These are phyloP conservation scores for Pachysandra terminalis DNA, from an alignment of 164 flowering plant species.

Conservation along the genomic window DNA sequence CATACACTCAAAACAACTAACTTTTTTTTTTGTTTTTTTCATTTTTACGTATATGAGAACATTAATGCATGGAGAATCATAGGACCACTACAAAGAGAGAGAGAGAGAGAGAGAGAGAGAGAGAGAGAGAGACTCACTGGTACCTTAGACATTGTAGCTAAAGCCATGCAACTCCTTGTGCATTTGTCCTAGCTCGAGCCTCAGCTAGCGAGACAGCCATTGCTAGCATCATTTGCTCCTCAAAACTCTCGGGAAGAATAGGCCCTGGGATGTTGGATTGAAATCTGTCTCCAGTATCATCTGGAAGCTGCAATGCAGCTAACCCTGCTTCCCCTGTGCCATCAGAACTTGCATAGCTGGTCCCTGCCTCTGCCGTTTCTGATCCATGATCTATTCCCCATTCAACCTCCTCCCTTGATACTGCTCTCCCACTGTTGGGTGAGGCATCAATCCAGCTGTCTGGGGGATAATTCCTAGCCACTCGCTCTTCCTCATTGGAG, in stretches of 20 bases:
- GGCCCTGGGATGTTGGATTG: slow-evolving; percentile 31
- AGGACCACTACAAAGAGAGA: not conserved
- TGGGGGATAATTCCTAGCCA: slow-evolving; percentile 26
- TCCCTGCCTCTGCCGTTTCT: slow-evolving; percentile 62
- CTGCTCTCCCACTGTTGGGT: slow-evolving; percentile 26
- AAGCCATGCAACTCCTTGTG: slow-evolving; percentile 67
- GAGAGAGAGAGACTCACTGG: not conserved
- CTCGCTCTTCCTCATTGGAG: slow-evolving; percentile 23
- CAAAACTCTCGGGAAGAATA: slow-evolving; percentile 78
- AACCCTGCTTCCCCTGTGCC: slow-evolving; percentile 32
- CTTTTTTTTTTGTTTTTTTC: too few species aligned
- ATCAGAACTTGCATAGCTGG: slow-evolving; percentile 62
- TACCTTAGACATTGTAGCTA: slow-evolving; percentile 15
- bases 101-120: not conserved
- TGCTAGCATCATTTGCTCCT: slow-evolving; percentile 98
- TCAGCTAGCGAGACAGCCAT: slow-evolving; percentile 94
- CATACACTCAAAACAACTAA: too few species aligned
- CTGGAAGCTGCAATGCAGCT: slow-evolving; percentile 23
- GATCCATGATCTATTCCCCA: slow-evolving; percentile 48
- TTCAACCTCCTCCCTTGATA: slow-evolving; percentile 36
- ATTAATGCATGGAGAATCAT: not conserved
- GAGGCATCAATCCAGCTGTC: slow-evolving; percentile 31
- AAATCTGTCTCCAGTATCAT: slow-evolving; percentile 30
- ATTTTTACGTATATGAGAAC: too few species aligned
- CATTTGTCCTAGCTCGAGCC: slow-evolving; percentile 49